These are phyloP conservation scores for Nitzschia inconspicua DNA, from an alignment of 108 stramenopile genomes.

Conservation along the genomic window DNA sequence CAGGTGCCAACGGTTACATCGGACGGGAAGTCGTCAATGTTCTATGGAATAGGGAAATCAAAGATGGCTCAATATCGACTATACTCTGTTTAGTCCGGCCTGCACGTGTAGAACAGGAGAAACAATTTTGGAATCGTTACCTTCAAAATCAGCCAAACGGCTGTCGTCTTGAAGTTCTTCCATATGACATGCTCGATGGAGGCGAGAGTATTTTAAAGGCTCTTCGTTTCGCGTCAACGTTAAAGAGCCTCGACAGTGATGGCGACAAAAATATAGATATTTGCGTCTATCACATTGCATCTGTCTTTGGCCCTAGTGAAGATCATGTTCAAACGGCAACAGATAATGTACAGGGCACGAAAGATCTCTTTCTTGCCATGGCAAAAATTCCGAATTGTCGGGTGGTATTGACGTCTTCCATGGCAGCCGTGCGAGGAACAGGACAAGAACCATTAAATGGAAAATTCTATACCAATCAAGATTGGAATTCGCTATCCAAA, in stretches of 20 bases:
- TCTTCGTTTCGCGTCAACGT: conserved; percentile 20
- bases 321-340: conserved; percentile 72
- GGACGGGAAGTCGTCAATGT: conserved; percentile 58
- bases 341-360: conserved; percentile 73
- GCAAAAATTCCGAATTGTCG: conserved; percentile 23
- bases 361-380: conserved; percentile 52
- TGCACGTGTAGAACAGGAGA: conserved; percentile 44
- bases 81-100: conserved; percentile 67
- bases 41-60: conserved; percentile 10
- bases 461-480: conserved; percentile 64
- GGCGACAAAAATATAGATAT: conserved; percentile 3
- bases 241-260: no score
- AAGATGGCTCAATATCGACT: neutral
- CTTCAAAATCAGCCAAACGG: neutral
- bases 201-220: conserved; percentile 49
- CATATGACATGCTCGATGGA: conserved; percentile 83
- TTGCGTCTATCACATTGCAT: conserved; percentile 81
- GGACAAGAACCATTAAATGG: conserved; percentile 70
- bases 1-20: conserved; percentile 79
- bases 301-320: conserved; percentile 75
- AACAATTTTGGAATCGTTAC: conserved; percentile 50
- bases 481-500: conserved; percentile 77
- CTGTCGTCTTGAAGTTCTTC: conserved; percentile 39
- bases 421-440: conserved; percentile 82
- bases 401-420: conserved; percentile 74